phyloP scores from a whole-genome alignment of 164 flowering plant genomes.

The Chimonanthus praecox region DNA sequence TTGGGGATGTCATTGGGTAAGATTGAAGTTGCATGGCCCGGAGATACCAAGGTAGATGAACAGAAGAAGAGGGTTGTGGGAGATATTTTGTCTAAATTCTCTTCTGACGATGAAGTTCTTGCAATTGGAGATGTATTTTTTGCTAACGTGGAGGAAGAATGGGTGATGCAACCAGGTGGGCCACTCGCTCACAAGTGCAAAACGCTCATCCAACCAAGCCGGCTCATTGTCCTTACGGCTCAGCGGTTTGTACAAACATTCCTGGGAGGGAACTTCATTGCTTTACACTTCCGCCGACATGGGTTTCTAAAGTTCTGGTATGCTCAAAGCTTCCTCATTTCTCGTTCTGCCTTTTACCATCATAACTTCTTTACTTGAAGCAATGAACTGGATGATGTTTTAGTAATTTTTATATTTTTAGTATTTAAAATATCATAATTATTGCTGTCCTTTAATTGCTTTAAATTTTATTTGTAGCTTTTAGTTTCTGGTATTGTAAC shows the following conservation, averaged over 20 bases:
- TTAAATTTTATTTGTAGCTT: too few species aligned
- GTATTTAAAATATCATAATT: too few species aligned
- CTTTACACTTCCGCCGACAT: slow-evolving; percentile 91
- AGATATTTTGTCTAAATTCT: slow-evolving; percentile 66
- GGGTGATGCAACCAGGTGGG: slow-evolving; percentile 98
- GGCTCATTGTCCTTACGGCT: slow-evolving; percentile 62
- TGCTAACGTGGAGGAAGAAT: slow-evolving; percentile 79
- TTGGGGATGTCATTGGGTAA: slow-evolving; percentile 66
- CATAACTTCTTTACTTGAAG: too few species aligned
- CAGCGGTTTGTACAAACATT: slow-evolving; percentile 84
- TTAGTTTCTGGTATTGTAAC: too few species aligned
- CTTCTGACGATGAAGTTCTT: slow-evolving; percentile 63
- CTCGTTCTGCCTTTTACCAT: too few species aligned
- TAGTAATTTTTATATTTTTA: too few species aligned
- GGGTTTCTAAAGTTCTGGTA: slow-evolving; percentile 98
- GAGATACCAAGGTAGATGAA: slow-evolving; percentile 52
- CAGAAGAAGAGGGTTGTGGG: slow-evolving; percentile 48
- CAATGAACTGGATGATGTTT: too few species aligned
- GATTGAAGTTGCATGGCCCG: slow-evolving; percentile 69
- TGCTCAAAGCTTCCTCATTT: neutral
- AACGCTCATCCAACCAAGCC: slow-evolving; percentile 82
- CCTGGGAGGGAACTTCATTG: slow-evolving; percentile 66
- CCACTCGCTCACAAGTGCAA: slow-evolving; percentile 82
- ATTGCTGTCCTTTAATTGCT: too few species aligned
- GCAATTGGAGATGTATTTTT: slow-evolving; percentile 90